Evolutionary conservation across 768 basidiomycete genomes (phyloP).

Genomic region (Auricularia heimuer): DNA sequence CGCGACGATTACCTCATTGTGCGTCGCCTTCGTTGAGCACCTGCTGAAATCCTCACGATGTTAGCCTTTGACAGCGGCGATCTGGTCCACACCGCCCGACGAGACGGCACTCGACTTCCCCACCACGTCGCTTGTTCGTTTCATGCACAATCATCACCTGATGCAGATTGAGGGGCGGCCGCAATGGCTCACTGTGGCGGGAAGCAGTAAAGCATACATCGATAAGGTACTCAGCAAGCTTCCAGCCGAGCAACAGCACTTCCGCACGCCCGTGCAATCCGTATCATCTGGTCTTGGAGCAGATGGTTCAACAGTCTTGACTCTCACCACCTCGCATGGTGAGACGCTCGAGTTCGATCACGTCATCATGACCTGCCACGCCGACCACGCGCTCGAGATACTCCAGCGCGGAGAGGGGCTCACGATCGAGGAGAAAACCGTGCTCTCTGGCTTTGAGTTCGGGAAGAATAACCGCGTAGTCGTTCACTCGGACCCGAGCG

Average conservation of each 20-base stretch:
- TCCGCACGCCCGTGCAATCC: constrained; percentile 20
- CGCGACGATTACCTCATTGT: constrained; percentile 28
- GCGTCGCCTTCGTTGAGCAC: constrained; percentile 4
- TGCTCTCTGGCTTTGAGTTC: constrained; percentile 21
- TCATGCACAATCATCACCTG: constrained; percentile 28
- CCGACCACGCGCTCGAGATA: constrained; percentile 16
- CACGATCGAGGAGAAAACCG: constrained; percentile 19
- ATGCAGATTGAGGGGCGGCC: constrained; percentile 25
- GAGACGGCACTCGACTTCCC: constrained; percentile 19
- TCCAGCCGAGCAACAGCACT: constrained; percentile 19
- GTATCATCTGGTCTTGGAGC: constrained; percentile 8
- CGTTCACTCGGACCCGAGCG: constrained; percentile 24
- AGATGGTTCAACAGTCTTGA: constrained; percentile 11
- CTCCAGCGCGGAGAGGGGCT: constrained; percentile 18
- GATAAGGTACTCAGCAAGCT: constrained; percentile 19
- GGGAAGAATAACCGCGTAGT: constrained; percentile 24
- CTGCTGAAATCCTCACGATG: neutral
- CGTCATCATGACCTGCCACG: constrained; percentile 27
- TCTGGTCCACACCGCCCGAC: constrained; percentile 28
- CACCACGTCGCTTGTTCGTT: constrained; percentile 21
- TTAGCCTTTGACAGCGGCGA: constrained; percentile 29
- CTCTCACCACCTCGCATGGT: constrained; percentile 17
- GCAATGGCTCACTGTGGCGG: constrained; percentile 25
- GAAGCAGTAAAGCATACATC: constrained; percentile 21
- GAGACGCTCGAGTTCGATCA: constrained; percentile 23